Base-by-base conservation (phyloP, 768 basidiomycete species). In the Mycena galopus region DNA sequence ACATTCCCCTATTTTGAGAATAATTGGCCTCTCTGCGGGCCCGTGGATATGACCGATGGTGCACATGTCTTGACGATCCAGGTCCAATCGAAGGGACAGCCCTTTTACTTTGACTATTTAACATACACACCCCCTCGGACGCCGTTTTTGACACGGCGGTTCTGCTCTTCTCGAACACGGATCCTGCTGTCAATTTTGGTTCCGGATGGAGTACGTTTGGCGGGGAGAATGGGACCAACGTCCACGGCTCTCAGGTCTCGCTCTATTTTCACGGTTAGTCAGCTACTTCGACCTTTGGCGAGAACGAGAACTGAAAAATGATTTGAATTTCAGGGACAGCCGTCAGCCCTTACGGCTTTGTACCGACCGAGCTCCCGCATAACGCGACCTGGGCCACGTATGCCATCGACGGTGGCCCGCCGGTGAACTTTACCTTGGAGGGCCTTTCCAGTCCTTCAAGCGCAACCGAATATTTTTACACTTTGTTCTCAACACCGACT, bases 31-130 rank as follows among this genome's bases (percentile, higher is more conserved):
- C 72, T 84, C n/a, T 84, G 83, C 63, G 70, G 66, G 2, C 70
- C 69, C 19, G 44, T 71, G 16, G 66, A 71, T 47, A 62, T 82
- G 4, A 23, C 67, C 12, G 73, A 78, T 39, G 76, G 75, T 4
- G 44, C 75, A 14, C 83, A 84, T 51, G 72, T 63, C 3, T 57
- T 83, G 16, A 81, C 74, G 4, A 67, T 83, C 35, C 77, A 79
- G n/a, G 79, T 78, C n/a, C 75, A 72, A n/a, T 78, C 78, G 35
- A 66, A 67, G 14, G 78, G 79, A 4, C 77, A 65, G 30, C 32
- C 73, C 6, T 82, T 83, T 67, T 81, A 76, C 73, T 71, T 82
- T 17, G 82, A 83, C 65, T 77, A 77, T 44, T 44, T 83, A n/a
- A 33, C 42, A 7, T 82, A 80, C 57, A 74, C 74, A 5, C 80